Percentiles rank a stretch among this genome's conserved stretches.
Conservation (phyloP, 495 filamentous ascomycete species). For the Annulohypoxylon bovei region DNA sequence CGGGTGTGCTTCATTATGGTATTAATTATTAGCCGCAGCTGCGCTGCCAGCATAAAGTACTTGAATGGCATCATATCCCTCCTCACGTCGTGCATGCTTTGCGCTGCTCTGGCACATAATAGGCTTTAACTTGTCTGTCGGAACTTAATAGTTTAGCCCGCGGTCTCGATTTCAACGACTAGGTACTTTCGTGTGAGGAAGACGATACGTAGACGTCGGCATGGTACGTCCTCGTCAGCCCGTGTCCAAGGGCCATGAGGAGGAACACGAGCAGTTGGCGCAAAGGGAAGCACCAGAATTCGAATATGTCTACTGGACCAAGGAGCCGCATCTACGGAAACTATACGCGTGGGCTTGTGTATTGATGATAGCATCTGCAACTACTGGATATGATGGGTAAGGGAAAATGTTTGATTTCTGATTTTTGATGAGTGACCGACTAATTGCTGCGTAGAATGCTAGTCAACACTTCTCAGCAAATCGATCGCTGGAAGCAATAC, state of each 20-base stretch:
- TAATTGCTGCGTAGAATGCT: conserved; percentile 54
- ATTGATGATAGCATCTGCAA: conserved; percentile 70
- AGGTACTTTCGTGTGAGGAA: conserved; percentile 5
- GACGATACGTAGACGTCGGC: neutral
- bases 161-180: neutral
- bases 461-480: conserved; percentile 67
- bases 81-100: conserved; percentile 8
- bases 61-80: conserved; percentile 28
- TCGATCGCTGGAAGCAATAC: conserved; percentile 62
- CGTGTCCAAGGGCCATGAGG: conserved; percentile 34
- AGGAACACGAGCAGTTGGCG: conserved; percentile 50
- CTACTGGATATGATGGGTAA: conserved; percentile 70
- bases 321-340: conserved; percentile 67
- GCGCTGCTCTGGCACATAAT: neutral
- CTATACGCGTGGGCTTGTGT: conserved; percentile 65
- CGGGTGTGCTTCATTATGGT: neutral
- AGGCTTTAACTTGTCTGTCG: neutral
- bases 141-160: neutral
- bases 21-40: conserved; percentile 25
- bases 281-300: conserved; percentile 63
- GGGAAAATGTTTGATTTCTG: neutral
- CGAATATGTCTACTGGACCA: conserved; percentile 67
- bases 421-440: neutral
- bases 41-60: neutral
- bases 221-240: conserved; percentile 33